phyloP scores from a whole-genome alignment of 345 rosid genomes.

The Rhodamnia rubescens region DNA sequence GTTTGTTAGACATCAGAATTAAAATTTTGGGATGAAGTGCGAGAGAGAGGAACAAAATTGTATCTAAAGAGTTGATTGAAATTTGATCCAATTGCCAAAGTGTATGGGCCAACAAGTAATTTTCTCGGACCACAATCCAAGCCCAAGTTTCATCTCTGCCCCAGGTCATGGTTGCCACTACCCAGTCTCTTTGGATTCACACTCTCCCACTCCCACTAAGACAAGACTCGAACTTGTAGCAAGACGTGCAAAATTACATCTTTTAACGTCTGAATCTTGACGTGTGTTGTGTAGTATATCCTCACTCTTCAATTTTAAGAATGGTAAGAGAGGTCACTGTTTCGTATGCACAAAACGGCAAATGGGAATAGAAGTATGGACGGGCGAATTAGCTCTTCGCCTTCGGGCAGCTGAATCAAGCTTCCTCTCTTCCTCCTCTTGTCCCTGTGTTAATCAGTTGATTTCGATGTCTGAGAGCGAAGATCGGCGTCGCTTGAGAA shows the following conservation, averaged over 20 bases:
- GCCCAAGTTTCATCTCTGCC: neutral
- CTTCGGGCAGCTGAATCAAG: neutral
- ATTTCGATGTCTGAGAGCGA: neutral
- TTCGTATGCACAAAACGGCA: neutral
- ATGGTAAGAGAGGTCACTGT: neutral
- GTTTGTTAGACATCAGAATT: neutral
- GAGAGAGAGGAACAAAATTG: neutral
- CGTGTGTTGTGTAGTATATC: neutral
- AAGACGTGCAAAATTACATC: neutral
- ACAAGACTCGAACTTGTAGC: neutral
- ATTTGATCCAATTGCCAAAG: neutral
- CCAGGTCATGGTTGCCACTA: neutral
- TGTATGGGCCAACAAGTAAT: neutral
- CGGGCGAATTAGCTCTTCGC: neutral
- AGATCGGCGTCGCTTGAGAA: neutral
- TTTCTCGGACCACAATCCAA: neutral
- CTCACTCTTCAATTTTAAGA: neutral
- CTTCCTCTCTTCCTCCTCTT: neutral
- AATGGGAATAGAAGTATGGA: neutral
- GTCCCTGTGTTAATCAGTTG: neutral
- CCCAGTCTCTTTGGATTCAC: neutral
- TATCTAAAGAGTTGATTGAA: neutral
- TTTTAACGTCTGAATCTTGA: neutral
- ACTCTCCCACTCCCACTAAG: neutral
- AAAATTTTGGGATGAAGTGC: neutral